Percentiles rank a stretch among this genome's conserved stretches.
These are phyloP conservation scores for Melastoma candidum DNA, from an alignment of 441 rosid species.

Conservation along the genomic window DNA sequence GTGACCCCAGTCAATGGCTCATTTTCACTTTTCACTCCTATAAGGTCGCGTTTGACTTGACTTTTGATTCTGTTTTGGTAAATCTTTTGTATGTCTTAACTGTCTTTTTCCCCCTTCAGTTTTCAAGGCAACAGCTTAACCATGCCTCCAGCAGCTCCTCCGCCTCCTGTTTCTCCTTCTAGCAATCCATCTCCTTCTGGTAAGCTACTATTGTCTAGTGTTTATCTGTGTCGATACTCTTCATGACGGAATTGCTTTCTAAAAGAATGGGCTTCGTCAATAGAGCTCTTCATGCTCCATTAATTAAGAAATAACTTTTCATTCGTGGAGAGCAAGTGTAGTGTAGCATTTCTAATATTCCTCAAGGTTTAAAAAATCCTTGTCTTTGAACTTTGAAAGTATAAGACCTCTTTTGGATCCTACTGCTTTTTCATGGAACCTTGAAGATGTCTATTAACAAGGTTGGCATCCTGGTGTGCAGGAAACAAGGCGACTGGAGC, in stretches of 20 bases:
- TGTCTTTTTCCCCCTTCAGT: conserved; percentile 40
- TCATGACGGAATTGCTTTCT: too few relatives aligned
- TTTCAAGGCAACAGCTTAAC: conserved; percentile 34
- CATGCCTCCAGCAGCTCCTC: conserved; percentile 28
- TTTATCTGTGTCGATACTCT: too few relatives aligned
- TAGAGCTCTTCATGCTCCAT: too few relatives aligned
- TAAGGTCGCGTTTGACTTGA: conserved; percentile 39
- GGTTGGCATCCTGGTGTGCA: conserved; percentile 17
- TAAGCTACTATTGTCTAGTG: conserved; percentile 19
- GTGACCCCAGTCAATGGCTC: conserved; percentile 73
- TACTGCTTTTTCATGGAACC: background rate
- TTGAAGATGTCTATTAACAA: conserved; percentile 2
- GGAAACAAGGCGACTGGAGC: conserved; percentile 60
- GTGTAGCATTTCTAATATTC: too few relatives aligned
- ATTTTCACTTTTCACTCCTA: conserved; percentile 64
- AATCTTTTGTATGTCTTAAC: conserved; percentile 8
- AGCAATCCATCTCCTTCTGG: conserved; percentile 31
- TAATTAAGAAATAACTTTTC: too few relatives aligned
- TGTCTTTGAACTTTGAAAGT: too few relatives aligned
- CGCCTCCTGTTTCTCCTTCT: conserved; percentile 53
- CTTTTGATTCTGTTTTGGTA: conserved; percentile 3
- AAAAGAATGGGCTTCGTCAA: too few relatives aligned
- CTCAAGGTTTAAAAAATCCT: too few relatives aligned
- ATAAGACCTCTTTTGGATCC: too few relatives aligned
- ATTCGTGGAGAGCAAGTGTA: too few relatives aligned